A percentile compares a stretch with the other conserved stretches of the same genome.
These are phyloP conservation scores for Candida xiaguanensis DNA, from an alignment of 805 yeast species.

Conservation along the genomic window DNA sequence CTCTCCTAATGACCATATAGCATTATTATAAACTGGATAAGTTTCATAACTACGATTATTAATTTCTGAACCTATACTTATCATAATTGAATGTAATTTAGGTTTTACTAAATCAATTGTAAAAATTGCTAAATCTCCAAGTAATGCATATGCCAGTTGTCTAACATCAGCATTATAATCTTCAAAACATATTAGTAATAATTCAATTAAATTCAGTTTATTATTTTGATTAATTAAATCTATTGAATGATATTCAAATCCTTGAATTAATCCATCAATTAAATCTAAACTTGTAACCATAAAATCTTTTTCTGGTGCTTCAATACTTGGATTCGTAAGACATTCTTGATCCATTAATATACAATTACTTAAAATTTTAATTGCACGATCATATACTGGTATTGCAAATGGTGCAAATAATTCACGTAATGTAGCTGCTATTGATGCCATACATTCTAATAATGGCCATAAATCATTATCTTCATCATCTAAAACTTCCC, in stretches of 20 bases:
- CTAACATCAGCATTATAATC: constrained; percentile 85
- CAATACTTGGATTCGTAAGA: constrained; percentile 60
- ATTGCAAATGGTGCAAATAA: constrained; percentile 85
- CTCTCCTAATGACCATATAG: constrained; percentile 93
- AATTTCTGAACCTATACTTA: constrained; percentile 68
- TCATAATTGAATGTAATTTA: constrained; percentile 49
- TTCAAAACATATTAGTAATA: constrained; percentile 65
- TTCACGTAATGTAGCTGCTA: constrained; percentile 84
- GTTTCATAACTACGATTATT: constrained; percentile 47
- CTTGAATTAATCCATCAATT: constrained; percentile 91
- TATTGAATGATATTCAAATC: constrained; percentile 62
- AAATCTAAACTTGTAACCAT: constrained; percentile 85
- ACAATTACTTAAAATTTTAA: constrained; percentile 63
- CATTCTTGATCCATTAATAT: constrained; percentile 64
- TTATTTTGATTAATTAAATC: constrained; percentile 46
- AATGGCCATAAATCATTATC: constrained; percentile 90
- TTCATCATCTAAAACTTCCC: constrained; percentile 72
- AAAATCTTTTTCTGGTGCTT: constrained; percentile 86
- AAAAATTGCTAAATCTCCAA: constrained; percentile 83
- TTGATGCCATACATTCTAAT: constrained; percentile 86
- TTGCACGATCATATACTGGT: constrained; percentile 77
- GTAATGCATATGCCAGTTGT: constrained; percentile 83
- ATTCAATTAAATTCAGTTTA: constrained; percentile 47
- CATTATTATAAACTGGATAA: constrained; percentile 75
- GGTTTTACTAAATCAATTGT: constrained; percentile 47